Conservation (phyloP, 805 yeast genomes). For the Pichia californica region DNA sequence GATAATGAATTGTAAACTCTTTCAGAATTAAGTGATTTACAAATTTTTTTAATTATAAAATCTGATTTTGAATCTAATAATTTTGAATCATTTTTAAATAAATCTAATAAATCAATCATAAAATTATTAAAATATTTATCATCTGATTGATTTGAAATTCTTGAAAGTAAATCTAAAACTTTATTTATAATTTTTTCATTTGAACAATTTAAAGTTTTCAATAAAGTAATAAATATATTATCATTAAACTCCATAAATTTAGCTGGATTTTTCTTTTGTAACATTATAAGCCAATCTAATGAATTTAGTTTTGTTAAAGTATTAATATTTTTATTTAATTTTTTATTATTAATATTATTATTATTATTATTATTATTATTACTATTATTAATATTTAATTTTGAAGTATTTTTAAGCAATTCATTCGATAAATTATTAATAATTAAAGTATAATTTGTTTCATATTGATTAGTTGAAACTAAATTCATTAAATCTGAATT, state of each 20-base stretch:
- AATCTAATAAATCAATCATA: slow-evolving; percentile 58
- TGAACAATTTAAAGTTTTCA: slow-evolving; percentile 63
- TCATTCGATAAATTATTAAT: slow-evolving; percentile 69
- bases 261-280: slow-evolving; percentile 64
- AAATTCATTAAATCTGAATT: slow-evolving; percentile 51
- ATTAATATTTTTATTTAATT: background rate
- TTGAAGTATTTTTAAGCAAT: slow-evolving; percentile 31
- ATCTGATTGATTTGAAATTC: slow-evolving; percentile 62
- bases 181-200: slow-evolving; percentile 73
- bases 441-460: slow-evolving; percentile 48
- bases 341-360: slow-evolving; percentile 36
- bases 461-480: slow-evolving; percentile 30
- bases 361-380: slow-evolving; percentile 16
- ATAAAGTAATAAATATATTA: slow-evolving; percentile 66
- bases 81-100: slow-evolving; percentile 65
- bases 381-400: slow-evolving; percentile 36
- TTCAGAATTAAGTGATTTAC: slow-evolving; percentile 75
- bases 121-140: slow-evolving; percentile 73
- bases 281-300: slow-evolving; percentile 81
- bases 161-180: slow-evolving; percentile 65
- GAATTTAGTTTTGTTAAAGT: slow-evolving; percentile 69
- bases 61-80: slow-evolving; percentile 69
- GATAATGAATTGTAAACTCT: slow-evolving; percentile 78
- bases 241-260: slow-evolving; percentile 50
- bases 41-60: slow-evolving; percentile 75